Evolutionary conservation across 106 monocot genomes (phyloP).

Genomic region (Dioscorea alata): DNA sequence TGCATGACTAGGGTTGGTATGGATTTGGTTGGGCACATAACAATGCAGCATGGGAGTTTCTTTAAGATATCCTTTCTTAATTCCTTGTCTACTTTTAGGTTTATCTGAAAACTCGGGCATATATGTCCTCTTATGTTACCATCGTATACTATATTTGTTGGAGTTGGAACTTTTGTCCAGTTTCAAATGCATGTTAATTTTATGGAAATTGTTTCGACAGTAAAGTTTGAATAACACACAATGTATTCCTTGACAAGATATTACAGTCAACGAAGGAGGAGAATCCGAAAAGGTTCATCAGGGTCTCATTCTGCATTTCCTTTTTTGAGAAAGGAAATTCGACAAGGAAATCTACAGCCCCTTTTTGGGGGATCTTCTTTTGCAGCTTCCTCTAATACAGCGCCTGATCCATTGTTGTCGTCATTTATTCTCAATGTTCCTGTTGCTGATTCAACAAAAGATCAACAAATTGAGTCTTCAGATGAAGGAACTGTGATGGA

Average conservation of each 20-base stretch:
- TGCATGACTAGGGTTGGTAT: constrained; percentile 27
- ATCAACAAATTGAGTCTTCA: constrained; percentile 17
- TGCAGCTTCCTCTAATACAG: constrained; percentile 21
- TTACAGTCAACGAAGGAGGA: constrained; percentile 64
- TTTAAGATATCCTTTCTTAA: constrained; percentile 46
- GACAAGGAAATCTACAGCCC: constrained; percentile 40
- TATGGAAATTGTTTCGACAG: not conserved
- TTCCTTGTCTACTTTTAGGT: not conserved
- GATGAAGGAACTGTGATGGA: constrained; percentile 18
- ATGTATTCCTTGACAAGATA: constrained; percentile 30
- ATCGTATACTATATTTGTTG: too few relatives aligned
- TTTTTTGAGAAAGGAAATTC: constrained; percentile 43
- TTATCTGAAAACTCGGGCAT: too few relatives aligned
- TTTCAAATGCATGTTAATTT: too few relatives aligned
- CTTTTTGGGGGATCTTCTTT: constrained; percentile 52
- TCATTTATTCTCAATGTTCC: constrained; percentile 68
- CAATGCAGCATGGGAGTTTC: constrained; percentile 30
- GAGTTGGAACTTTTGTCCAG: too few relatives aligned
- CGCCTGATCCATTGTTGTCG: constrained; percentile 76
- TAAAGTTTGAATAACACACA: not conserved
- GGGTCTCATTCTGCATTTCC: constrained; percentile 33
- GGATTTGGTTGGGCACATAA: constrained; percentile 49
- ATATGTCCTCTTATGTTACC: too few relatives aligned
- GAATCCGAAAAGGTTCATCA: constrained; percentile 21
- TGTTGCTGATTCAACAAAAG: constrained; percentile 31